A percentile compares a stretch with the other conserved stretches of the same genome.
phyloP scores from a whole-genome alignment of 352 stramenopile genomes.

The Pythium plurisporium region DNA sequence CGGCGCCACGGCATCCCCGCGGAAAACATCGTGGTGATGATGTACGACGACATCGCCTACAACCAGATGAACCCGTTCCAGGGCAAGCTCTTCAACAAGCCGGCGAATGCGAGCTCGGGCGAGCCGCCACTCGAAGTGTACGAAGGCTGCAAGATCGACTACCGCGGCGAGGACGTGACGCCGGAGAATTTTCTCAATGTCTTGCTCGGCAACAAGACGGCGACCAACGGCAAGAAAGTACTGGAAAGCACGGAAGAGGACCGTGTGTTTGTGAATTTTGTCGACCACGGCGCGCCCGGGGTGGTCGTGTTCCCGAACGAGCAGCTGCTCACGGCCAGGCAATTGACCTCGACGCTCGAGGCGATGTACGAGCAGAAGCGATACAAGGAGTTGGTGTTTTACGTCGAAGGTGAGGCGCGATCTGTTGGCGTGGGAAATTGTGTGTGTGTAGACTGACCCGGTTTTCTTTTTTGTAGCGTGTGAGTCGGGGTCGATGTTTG shows the following conservation, averaged over 20 bases:
- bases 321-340: conserved; percentile 62
- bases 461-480: conserved; percentile 42
- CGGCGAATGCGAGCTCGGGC: conserved; percentile 33
- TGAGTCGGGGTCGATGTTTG: conserved; percentile 91
- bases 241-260: conserved; percentile 81
- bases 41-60: conserved; percentile 89
- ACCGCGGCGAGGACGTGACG: conserved; percentile 71
- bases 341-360: conserved; percentile 62
- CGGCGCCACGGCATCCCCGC: conserved; percentile 78
- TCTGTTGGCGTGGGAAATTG: not conserved
- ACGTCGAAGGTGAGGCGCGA: conserved; percentile 63
- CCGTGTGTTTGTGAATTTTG: conserved; percentile 91
- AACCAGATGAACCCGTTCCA: conserved; percentile 82
- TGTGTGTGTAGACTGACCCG: not conserved
- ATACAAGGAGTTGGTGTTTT: conserved; percentile 91
- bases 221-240: conserved; percentile 64
- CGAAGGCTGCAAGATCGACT: conserved; percentile 76
- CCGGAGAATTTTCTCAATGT: conserved; percentile 87
- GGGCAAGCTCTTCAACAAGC: conserved; percentile 88
- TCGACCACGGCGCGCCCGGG: conserved; percentile 86
- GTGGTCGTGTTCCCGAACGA: conserved; percentile 81
- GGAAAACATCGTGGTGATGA: conserved; percentile 91
- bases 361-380: conserved; percentile 80
- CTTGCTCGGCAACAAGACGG: conserved; percentile 65
- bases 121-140: conserved; percentile 79